Conservation (phyloP, 2,329 filamentous ascomycete genomes). For the Blumeriella jaapii region DNA sequence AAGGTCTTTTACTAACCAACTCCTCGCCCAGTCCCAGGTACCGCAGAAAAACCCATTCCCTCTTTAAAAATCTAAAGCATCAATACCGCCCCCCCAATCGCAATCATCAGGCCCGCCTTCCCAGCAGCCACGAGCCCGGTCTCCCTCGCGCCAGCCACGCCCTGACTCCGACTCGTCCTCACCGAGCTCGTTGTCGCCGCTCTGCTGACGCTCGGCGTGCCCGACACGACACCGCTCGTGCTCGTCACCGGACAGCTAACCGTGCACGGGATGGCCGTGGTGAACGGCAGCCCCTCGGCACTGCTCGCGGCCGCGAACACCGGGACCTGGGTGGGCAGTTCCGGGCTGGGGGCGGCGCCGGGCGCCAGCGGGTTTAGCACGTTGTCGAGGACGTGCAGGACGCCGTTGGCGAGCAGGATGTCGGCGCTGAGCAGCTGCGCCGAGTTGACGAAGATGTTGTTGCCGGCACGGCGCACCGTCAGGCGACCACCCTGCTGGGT, state of each 20-base stretch:
- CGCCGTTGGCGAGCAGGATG: conserved; percentile 28
- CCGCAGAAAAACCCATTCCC: not conserved
- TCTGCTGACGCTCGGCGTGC: not conserved
- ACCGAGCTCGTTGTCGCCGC: conserved; percentile 15
- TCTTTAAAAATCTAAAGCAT: conserved; percentile 7
- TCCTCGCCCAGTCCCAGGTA: not conserved
- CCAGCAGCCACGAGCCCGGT: conserved; percentile 11
- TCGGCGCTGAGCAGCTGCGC: conserved; percentile 30
- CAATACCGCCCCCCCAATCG: conserved; percentile 17
- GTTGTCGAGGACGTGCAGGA: conserved; percentile 30
- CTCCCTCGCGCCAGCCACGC: conserved; percentile 9
- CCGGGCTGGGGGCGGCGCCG: conserved; percentile 29
- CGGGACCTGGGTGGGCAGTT: conserved; percentile 28
- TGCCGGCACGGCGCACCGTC: conserved; percentile 28
- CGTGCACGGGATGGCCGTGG: conserved; percentile 33
- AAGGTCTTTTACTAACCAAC: conserved; percentile 1
- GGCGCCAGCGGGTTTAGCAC: conserved; percentile 35
- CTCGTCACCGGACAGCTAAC: conserved; percentile 29
- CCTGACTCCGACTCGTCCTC: conserved; percentile 6
- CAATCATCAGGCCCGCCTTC: conserved; percentile 13
- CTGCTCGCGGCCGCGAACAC: conserved; percentile 24
- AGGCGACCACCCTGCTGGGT: conserved; percentile 26
- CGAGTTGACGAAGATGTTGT: conserved; percentile 31
- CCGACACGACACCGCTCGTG: not conserved
- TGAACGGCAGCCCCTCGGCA: conserved; percentile 27